phyloP scores from a whole-genome alignment of 1,284 basidiomycete genomes.

The Spongiforma sp. region DNA sequence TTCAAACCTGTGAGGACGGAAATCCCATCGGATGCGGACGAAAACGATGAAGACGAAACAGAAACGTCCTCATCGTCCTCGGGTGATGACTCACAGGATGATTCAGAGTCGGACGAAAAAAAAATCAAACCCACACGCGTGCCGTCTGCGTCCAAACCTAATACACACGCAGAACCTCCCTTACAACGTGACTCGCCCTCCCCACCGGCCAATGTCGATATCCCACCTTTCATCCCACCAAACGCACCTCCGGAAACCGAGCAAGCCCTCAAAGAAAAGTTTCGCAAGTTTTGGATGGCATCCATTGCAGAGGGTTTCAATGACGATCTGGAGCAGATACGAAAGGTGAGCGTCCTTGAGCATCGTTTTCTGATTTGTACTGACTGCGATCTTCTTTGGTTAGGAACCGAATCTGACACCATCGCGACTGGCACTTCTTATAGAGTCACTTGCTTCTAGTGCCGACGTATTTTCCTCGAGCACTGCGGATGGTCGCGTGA shows the following conservation, averaged over 20 bases:
- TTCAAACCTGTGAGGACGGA: not conserved
- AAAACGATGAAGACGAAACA: constrained; percentile 8
- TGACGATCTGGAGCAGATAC: constrained; percentile 77
- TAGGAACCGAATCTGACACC: constrained; percentile 76
- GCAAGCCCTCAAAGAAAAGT: constrained; percentile 61
- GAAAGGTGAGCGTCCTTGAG: constrained; percentile 65
- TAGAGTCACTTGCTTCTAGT: constrained; percentile 79
- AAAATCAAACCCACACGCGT: constrained; percentile 8
- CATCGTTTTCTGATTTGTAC: too few species aligned
- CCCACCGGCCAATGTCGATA: constrained; percentile 45
- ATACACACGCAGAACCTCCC: too few species aligned
- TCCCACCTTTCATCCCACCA: constrained; percentile 57
- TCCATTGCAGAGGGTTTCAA: constrained; percentile 78
- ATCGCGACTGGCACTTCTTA: constrained; percentile 68
- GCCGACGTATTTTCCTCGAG: constrained; percentile 68
- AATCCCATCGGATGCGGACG: not conserved
- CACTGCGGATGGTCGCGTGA: constrained; percentile 37
- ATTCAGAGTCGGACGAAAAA: not conserved
- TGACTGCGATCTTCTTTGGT: not conserved
- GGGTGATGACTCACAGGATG: constrained; percentile 19
- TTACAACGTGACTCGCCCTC: constrained; percentile 46
- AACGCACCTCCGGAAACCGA: constrained; percentile 50
- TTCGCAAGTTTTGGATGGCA: constrained; percentile 82
- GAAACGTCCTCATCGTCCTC: constrained; percentile 36
- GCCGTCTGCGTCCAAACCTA: too few species aligned